Base-by-base conservation (phyloP, 495 filamentous ascomycete species). In the Aspergillus campestris region DNA sequence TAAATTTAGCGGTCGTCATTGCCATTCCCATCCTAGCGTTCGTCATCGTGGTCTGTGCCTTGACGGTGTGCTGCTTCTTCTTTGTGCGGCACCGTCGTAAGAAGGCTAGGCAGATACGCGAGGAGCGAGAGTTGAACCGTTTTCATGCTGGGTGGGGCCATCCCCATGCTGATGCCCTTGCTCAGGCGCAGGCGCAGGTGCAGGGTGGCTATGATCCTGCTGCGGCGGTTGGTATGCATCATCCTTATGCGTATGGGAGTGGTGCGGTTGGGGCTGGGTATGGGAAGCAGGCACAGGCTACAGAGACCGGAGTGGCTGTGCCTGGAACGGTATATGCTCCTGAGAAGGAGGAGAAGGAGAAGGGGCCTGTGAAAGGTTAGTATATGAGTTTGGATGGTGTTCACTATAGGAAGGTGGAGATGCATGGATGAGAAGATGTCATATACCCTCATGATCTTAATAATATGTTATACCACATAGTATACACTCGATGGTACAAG, bases 11-110 rank as follows among this genome's bases (percentile, higher is more conserved):
- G n/a, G 42, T 75, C 6, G 62, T 70, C 12, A 71, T 78, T 36
- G 64, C 61, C 10, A 48, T 78, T 10, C 74, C 74, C 0, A 61
- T 78, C 38, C 45, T 70, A 13, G 62, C 51, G 15, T 70, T 72
- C 49, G 30, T 74, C 0, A 58, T 74, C 34, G 40, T 70, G 15
- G 32, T 64, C 29, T 39, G 46, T 38, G 44, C 49, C 0, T 44
- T 60, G 0, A 38, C 40, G 0, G 38, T 52, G 7, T 67, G 67
- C 46, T 70, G 65, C 43, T 63, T 62, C 57, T 70, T 59, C 52
- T 67, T 60, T 47, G 62, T 69, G 48, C 64, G 61, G 11, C 52
- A 49, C 31, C 67, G 64, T 8, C 64, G 67, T 46, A 65, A 55
- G 53, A 47, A 56, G 46, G 45, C 43, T 44, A 65, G 55, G 53